These are phyloP conservation scores for Pichia paraexigua DNA, from an alignment of 805 yeast genomes.

Conservation along the genomic window DNA sequence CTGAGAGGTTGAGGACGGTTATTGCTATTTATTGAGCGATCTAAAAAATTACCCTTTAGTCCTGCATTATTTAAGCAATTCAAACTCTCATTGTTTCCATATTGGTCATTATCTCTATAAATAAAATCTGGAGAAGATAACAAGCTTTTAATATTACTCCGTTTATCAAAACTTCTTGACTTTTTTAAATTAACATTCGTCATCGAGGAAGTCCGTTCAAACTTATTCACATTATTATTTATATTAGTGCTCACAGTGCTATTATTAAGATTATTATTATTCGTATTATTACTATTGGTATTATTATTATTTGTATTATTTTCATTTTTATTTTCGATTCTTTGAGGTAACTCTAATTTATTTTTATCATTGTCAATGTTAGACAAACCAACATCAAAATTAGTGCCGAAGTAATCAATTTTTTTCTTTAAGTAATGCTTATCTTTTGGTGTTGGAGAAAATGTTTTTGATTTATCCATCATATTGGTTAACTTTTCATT, in stretches of 20 bases:
- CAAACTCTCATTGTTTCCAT: not conserved
- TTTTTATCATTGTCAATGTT: not conserved
- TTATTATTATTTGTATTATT: not conserved
- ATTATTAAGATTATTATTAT: not conserved
- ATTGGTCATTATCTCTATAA: not conserved
- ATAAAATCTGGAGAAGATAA: not conserved
- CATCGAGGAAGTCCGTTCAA: not conserved
- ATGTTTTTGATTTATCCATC: not conserved
- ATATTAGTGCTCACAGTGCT: not conserved
- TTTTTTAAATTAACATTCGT: slow-evolving; percentile 12
- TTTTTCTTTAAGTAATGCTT: not conserved
- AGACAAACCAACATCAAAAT: not conserved
- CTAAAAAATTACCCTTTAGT: not conserved
- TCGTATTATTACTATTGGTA: too few relatives aligned
- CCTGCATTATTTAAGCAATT: not conserved
- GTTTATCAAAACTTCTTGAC: slow-evolving; percentile 20
- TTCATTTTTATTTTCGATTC: not conserved
- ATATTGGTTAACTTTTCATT: slow-evolving; percentile 1
- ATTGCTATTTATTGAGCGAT: not conserved
- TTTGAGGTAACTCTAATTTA: not conserved
- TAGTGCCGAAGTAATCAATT: not conserved
- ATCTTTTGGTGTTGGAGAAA: slow-evolving; percentile 2
- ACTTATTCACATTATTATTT: not conserved
- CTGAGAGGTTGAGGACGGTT: not conserved
- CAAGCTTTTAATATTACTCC: not conserved